Percentiles rank a stretch among this genome's conserved stretches.
Evolutionary conservation across 106 monocot species (phyloP).

Genomic region (Agapanthus africanus): DNA sequence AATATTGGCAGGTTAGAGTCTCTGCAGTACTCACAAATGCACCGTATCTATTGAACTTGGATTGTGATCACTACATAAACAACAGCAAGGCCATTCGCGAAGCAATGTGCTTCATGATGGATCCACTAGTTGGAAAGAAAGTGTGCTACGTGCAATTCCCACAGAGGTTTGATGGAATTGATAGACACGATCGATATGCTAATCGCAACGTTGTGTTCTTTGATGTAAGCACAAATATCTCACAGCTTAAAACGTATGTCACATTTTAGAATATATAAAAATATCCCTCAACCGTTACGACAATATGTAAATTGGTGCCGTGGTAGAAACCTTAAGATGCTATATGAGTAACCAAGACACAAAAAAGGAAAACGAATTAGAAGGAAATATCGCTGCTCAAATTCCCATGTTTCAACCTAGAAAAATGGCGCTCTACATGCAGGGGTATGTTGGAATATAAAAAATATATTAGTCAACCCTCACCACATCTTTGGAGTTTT

Average conservation of each 20-base stretch:
- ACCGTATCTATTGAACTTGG: constrained; percentile 64
- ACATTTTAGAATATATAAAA: neutral
- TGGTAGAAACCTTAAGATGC: too few species aligned
- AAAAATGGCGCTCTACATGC: too few species aligned
- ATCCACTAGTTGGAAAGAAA: constrained; percentile 54
- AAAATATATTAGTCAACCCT: too few species aligned
- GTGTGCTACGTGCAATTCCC: constrained; percentile 77
- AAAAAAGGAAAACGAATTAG: too few species aligned
- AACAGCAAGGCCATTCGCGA: constrained; percentile 67
- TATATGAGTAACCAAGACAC: too few species aligned
- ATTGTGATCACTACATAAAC: constrained; percentile 84
- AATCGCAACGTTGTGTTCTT: constrained; percentile 69
- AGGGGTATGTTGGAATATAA: too few species aligned
- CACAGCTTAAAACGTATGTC: neutral
- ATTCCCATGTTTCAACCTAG: too few species aligned
- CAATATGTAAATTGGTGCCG: too few species aligned
- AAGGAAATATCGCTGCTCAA: too few species aligned
- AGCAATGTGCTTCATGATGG: constrained; percentile 86
- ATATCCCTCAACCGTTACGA: too few species aligned
- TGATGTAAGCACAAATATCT: constrained; percentile 45
- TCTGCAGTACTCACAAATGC: constrained; percentile 76
- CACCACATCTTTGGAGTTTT: too few species aligned
- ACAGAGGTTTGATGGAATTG: constrained; percentile 74
- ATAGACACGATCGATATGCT: constrained; percentile 72
- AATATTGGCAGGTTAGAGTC: constrained; percentile 49